These are phyloP conservation scores for Claviceps spartinae DNA, from an alignment of 2,329 filamentous ascomycete genomes.

Conservation along the genomic window DNA sequence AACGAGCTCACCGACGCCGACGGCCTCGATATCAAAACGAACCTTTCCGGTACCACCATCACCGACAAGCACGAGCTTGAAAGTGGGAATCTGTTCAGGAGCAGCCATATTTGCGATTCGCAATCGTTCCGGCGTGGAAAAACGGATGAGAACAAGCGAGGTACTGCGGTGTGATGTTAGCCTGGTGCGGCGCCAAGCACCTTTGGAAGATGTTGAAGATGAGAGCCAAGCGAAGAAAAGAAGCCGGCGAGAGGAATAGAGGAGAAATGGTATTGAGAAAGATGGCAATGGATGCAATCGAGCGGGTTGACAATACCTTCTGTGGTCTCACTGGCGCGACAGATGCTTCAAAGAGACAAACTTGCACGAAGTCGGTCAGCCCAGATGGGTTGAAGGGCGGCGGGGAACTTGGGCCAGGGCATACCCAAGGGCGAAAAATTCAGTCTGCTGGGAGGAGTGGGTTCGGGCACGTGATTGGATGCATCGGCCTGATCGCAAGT, in stretches of 20 bases:
- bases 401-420: slow-evolving; percentile 26
- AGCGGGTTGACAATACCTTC: slow-evolving; percentile 10
- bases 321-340: slow-evolving; percentile 15
- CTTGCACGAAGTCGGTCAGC: slow-evolving; percentile 21
- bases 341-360: slow-evolving; percentile 22
- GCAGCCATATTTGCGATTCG: slow-evolving; percentile 46
- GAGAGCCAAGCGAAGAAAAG: neutral
- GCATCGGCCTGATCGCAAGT: neutral
- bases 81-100: slow-evolving; percentile 51
- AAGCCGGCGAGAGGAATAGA: neutral
- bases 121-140: slow-evolving; percentile 8
- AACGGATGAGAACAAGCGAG: slow-evolving; percentile 35
- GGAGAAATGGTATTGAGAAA: neutral
- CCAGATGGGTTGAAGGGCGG: slow-evolving; percentile 26
- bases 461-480: slow-evolving; percentile 22
- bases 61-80: slow-evolving; percentile 99
- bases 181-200: slow-evolving; percentile 7
- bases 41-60: slow-evolving; percentile 99
- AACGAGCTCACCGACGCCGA: slow-evolving; percentile 8
- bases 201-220: neutral
- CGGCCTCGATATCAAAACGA: slow-evolving; percentile 11
- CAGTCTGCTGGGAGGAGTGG: slow-evolving; percentile 21
- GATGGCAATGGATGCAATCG: slow-evolving; percentile 13
- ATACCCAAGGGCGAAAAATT: slow-evolving; percentile 29
- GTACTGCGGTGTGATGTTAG: slow-evolving; percentile 25